These are phyloP conservation scores for Mucor racemosus DNA, from an alignment of 371 early-diverging fungal genomes.

Conservation along the genomic window DNA sequence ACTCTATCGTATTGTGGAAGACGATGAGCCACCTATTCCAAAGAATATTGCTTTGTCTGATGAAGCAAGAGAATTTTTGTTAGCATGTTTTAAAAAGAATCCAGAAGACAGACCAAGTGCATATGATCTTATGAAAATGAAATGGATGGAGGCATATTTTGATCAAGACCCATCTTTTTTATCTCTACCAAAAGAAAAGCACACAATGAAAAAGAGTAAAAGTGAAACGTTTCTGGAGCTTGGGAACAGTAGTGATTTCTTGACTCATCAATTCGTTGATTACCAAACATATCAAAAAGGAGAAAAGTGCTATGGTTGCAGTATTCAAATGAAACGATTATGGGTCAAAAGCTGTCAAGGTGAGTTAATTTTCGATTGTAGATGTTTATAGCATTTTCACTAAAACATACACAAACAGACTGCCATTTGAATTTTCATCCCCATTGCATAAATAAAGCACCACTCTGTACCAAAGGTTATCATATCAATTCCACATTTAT, in stretches of 20 bases:
- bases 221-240: slow-evolving; percentile 6
- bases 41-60: slow-evolving; percentile 64
- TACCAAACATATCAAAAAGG: slow-evolving; percentile 7
- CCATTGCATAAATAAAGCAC: slow-evolving; percentile 7
- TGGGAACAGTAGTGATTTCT: neutral
- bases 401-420: neutral
- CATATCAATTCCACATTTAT: neutral
- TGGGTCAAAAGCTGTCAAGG: slow-evolving; percentile 21
- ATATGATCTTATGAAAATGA: slow-evolving; percentile 60
- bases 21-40: slow-evolving; percentile 83
- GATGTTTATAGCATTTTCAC: neutral
- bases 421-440: slow-evolving; percentile 15
- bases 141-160: slow-evolving; percentile 53
- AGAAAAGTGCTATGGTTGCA: slow-evolving; percentile 15
- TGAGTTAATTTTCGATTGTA: neutral
- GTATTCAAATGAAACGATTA: slow-evolving; percentile 1
- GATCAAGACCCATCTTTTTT: neutral
- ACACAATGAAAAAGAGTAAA: slow-evolving; percentile 14
- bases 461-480: neutral
- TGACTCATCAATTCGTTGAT: slow-evolving; percentile 7
- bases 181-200: neutral
- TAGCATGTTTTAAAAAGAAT: slow-evolving; percentile 81
- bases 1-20: slow-evolving; percentile 89
- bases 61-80: slow-evolving; percentile 75
- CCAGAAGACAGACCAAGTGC: slow-evolving; percentile 76